Evolutionary conservation across 331 rosid genomes (phyloP).

Genomic region (Stylosanthes scabra): DNA sequence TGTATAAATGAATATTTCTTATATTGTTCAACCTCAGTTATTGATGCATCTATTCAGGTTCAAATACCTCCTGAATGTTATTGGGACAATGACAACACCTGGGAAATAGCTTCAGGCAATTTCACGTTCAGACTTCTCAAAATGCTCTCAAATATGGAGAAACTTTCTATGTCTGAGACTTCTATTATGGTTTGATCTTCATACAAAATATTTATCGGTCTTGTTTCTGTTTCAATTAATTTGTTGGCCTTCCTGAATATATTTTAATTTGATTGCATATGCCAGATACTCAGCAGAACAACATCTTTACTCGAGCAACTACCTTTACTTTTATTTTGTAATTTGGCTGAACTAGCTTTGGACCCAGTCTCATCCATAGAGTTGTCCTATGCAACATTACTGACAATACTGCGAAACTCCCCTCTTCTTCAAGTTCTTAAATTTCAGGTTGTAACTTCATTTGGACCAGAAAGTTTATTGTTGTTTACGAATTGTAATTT

Average conservation of each 20-base stretch:
- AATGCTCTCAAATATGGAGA: constrained; percentile 6
- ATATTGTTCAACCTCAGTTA: neutral
- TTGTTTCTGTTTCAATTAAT: neutral
- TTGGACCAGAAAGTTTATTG: neutral
- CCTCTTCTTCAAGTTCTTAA: neutral
- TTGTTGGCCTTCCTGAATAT: neutral
- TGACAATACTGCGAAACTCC: neutral
- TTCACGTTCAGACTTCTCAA: constrained; percentile 10
- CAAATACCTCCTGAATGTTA: neutral
- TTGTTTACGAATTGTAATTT: neutral
- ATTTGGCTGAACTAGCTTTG: constrained; percentile 27
- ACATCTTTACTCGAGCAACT: neutral
- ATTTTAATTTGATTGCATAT: neutral
- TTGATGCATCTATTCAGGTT: constrained; percentile 18
- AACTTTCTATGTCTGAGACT: constrained; percentile 1
- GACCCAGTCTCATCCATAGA: neutral
- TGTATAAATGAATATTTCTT: constrained; percentile 23
- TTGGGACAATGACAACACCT: neutral
- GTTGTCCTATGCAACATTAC: constrained; percentile 18
- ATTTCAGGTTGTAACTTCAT: constrained; percentile 10
- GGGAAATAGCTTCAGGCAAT: neutral
- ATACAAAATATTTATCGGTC: neutral
- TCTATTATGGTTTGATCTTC: constrained; percentile 31
- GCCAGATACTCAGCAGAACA: neutral
- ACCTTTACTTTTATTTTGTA: neutral